Evolutionary conservation across 2,329 filamentous ascomycete species (phyloP), one percentile per base, ranked within the genome.

Genomic region (Penicillium sp.): DNA sequence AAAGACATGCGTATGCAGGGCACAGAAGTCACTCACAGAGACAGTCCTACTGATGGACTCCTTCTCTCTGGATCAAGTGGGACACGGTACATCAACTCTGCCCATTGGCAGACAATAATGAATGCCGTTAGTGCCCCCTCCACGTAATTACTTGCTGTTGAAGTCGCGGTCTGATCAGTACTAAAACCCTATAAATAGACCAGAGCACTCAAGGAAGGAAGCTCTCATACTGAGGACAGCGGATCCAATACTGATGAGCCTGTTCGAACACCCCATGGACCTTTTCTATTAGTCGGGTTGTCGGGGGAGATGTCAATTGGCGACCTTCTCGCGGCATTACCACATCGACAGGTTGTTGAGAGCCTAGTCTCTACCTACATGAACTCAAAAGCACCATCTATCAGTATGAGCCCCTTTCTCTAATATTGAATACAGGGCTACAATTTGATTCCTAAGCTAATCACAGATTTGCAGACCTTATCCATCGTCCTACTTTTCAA

Each of bases 241-340:
- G 29, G n/a, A 3, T 2, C 9, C 67, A 66, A 63, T 33, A 16
- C 14, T 57, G 60, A 48, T 29, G 50, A 60, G 23, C 54, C 60
- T 53, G 35, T 56, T 45, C 54, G 60, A 16, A 59, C 63, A 16
- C 64, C 39, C 57, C 57, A 8, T 55, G 62, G 23, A 50, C 50
- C 8, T 47, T 61, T 23, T 46, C 57, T n/a, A n/a, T 54, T 39
- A 58, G 55, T 11, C 56, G 62, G 19, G 53, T 60, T 29, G 21
- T 29, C 29, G 26, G 26, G 44, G 9, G 6, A n/a, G 0, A 26
- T n/a, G 23, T n/a, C 16, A 13, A 37, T 49, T 7, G 9, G 23
- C 21, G 66, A 71, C n/a, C 57, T 71, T 6, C 58, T 72, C 14
- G 61, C 57, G 16, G 63, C 60, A 23, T 39, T 72, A 9, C 70